Conservation (phyloP, 495 filamentous ascomycete species). For the Penicillium malachiteum region DNA sequence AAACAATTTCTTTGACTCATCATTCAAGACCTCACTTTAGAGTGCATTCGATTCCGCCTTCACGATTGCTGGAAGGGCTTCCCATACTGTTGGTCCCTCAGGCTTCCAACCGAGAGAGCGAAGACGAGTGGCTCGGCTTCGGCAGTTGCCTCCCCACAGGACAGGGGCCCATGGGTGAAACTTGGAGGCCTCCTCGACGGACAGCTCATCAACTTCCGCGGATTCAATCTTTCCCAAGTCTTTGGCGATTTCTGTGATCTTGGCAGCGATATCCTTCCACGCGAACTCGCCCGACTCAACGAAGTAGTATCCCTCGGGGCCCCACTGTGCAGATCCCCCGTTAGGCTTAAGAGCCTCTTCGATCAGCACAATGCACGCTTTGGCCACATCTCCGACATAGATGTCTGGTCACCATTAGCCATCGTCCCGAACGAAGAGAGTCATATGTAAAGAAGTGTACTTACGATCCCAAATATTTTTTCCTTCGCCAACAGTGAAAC, state of each 20-base stretch:
- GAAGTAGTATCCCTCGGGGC: constrained; percentile 3
- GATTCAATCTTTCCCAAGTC: neutral
- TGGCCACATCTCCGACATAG: constrained; percentile 1
- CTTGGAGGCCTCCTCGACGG: constrained; percentile 1
- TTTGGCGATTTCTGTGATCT: neutral
- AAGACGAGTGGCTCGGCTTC: constrained; percentile 1
- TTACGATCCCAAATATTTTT: constrained; percentile 9
- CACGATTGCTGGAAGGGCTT: neutral
- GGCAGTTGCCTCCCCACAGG: constrained; percentile 5
- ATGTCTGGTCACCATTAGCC: neutral
- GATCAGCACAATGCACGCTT: neutral
- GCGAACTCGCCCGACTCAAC: constrained; percentile 3
- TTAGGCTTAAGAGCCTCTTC: constrained; percentile 5
- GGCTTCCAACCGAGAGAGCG: constrained; percentile 2
- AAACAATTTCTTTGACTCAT: neutral
- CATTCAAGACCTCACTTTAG: neutral
- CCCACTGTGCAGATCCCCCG: neutral
- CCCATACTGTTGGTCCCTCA: constrained; percentile 1
- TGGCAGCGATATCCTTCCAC: neutral
- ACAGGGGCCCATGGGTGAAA: constrained; percentile 5
- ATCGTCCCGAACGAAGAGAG: neutral
- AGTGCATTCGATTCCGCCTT: neutral
- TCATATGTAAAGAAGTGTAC: neutral
- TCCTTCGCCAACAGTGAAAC: constrained; percentile 7
- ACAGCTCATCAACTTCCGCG: constrained; percentile 3